Evolutionary conservation across 345 rosid species (phyloP), one percentile per base, ranked within the genome.

Genomic region (Eucalyptus cladocalyx): DNA sequence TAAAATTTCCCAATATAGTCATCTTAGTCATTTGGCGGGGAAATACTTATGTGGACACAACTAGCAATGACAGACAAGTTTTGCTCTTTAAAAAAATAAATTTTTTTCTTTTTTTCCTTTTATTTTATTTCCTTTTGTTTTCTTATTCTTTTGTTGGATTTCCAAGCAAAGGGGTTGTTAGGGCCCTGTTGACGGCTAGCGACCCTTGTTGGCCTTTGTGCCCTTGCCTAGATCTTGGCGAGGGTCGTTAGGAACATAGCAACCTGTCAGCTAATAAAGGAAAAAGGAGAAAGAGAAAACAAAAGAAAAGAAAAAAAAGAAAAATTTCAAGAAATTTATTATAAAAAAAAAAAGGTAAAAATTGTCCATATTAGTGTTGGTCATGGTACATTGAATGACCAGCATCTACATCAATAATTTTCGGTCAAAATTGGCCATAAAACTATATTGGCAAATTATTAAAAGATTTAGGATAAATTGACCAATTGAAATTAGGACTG

Each of bases 321-420:
- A 16, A 65, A 60, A 30, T 13, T 65, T 7, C 4, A 3, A n/a
- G 17, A n/a, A 65, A n/a, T 8, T 65, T 30, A 15, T 43, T 7
- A 8, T 43, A 1, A 43, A 43, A 42, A 42, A 14, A 65, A 15
- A 32, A 32, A 32, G 21, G 3, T 30, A 32, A n/a, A 34, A 69
- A 69, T 1, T 72, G 24, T 72, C 3, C 4, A 69, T 69, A 37
- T 18, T 8, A 34, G 0, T 1, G 2, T 37, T 5, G 14, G 19
- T 0, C 4, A 1, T 34, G 24, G 0, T 6, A 69, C 4, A 18
- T 34, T 18, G 14, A 23, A 34, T 72, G 24, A 37, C 2, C 3
- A 19, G 7, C 0, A 0, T 18, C 2, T 3, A 0, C 7, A 6
- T 34, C 3, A 72, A 11, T 8, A 5, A 34, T 34, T 34, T 69